Base-by-base conservation (phyloP, 106 monocot genomes). In the Dioscorea dumetorum region DNA sequence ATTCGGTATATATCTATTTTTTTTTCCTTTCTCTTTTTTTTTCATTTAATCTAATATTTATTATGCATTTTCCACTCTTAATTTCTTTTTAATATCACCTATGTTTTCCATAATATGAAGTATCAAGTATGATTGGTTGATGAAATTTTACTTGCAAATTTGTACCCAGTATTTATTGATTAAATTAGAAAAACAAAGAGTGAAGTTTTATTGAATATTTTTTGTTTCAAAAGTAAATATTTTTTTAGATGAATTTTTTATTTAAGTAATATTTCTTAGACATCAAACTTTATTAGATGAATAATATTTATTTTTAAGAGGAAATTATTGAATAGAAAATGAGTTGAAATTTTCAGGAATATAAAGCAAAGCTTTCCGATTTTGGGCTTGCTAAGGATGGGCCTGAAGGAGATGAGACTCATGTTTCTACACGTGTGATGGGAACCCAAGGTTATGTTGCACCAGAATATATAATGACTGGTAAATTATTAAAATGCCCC, bases 351-450 rank as follows among this genome's bases (percentile, higher is more conserved):
- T 41, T n/a, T 61, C 80, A 92, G 92, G 85, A 92, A 51, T 88
- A 78, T 57, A 74, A 73, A 17, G 85, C 85, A 20, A 92, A 92
- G 70, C 74, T 92, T 4, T 92, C 92, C 11, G 92, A 92, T 69
- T 85, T 92, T 58, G 92, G 92, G 24, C 73, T 92, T 11, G 91
- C 91, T 28, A 91, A 91, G 59, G 85, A 85, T 33, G 91, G 88
- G 1, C 91, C 91, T 3, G 58, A 91, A 67, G 91, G 91, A 4
- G 91, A 91, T 34, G 75, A 79, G 22, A 82, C 88, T 5, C 88
- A 91, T 53, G 82, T 91, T 19, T 80, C 91, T 4, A 91, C 91
- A 19, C 74, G 88, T 13, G 87, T 91, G 61, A 91, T 91, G 91
- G 91, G 91, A 35, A 91, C 91, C 1, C 77, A 78, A 12, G 91